These are phyloP conservation scores for Tricholomella constricta DNA, from an alignment of 768 basidiomycete species.

Conservation along the genomic window DNA sequence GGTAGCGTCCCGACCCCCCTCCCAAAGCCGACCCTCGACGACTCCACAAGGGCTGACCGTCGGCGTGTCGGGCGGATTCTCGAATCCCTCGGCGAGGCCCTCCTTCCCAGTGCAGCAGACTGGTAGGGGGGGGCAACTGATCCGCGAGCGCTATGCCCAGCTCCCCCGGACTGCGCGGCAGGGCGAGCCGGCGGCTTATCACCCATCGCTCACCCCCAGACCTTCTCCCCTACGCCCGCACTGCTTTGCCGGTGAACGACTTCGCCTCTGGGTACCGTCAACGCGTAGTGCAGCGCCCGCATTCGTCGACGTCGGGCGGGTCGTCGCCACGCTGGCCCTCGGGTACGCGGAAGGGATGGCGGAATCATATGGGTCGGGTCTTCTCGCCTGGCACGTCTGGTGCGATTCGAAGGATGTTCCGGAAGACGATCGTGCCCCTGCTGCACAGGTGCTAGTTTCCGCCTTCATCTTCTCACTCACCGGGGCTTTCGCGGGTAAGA, in stretches of 20 bases:
- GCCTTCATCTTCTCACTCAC: conserved; percentile 30
- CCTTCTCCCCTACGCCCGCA: neutral
- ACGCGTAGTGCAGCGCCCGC: neutral
- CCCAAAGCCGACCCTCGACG: no score
- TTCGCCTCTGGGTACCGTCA: neutral
- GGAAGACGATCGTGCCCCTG: conserved; percentile 35
- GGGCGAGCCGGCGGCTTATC: no score
- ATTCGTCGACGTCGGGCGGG: neutral
- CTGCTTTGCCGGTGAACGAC: neutral
- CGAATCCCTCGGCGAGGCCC: no score
- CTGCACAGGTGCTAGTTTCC: conserved; percentile 21
- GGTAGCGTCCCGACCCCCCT: no score
- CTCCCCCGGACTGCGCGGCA: no score
- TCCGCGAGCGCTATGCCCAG: no score
- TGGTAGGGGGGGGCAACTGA: no score
- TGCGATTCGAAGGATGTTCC: conserved; percentile 18
- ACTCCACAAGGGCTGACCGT: no score
- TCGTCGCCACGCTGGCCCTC: neutral
- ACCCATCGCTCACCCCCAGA: no score
- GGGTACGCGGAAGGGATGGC: neutral
- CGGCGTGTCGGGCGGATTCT: no score
- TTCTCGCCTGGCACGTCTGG: conserved; percentile 38
- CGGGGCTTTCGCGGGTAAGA: conserved; percentile 31
- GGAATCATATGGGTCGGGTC: conserved; percentile 21
- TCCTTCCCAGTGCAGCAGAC: no score